Conservation (phyloP, 225 moss, liverwort and hornwort species). For the Thuidium tamariscinum region DNA sequence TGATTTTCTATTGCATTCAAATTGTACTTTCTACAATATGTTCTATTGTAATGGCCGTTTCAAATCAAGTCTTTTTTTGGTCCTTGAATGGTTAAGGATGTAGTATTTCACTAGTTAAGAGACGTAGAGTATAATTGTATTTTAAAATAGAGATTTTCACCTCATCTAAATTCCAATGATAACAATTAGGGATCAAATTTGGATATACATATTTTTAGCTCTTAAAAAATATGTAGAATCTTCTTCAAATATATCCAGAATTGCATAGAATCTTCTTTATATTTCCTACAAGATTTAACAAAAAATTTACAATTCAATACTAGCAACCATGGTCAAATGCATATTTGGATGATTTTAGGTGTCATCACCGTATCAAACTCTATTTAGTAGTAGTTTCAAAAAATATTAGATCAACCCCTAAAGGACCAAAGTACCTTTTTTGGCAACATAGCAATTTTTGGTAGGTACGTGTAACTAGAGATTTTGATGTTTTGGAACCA, state of each 20-base stretch:
- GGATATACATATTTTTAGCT: accelerated
- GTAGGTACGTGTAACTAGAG: too few relatives aligned
- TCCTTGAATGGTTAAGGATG: too few relatives aligned
- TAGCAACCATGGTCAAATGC: not conserved
- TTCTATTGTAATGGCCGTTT: not conserved
- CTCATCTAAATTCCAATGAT: not conserved
- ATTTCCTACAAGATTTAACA: not conserved
- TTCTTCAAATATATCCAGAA: too few relatives aligned
- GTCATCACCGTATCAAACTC: accelerated
- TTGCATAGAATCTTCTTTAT: accelerated
- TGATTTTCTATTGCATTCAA: not conserved
- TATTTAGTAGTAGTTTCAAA: not conserved
- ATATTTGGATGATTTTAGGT: not conserved
- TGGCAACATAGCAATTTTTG: too few relatives aligned
- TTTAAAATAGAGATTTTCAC: not conserved
- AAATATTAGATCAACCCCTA: not conserved
- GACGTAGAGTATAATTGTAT: accelerated
- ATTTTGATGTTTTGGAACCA: too few relatives aligned
- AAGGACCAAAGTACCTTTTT: too few relatives aligned
- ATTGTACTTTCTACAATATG: not conserved
- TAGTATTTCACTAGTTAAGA: not conserved
- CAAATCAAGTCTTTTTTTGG: not conserved
- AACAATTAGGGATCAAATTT: not conserved
- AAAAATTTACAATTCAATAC: not conserved
- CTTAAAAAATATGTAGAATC: not conserved